phyloP scores from a whole-genome alignment of 176 grass and related monocot species.

The Stipa capillata region DNA sequence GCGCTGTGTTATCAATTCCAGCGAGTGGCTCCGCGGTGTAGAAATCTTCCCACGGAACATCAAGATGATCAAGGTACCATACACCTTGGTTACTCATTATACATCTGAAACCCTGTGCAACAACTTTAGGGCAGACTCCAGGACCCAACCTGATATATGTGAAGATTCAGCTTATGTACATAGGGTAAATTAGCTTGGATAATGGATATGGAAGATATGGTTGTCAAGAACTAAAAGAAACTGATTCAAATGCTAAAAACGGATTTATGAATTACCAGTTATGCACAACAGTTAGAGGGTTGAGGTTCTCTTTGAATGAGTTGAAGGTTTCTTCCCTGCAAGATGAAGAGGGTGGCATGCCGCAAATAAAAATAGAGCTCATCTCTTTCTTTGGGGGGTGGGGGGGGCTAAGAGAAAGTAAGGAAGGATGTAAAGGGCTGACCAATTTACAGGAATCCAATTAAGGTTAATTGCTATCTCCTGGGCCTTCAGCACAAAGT shows the following conservation, averaged over 20 bases:
- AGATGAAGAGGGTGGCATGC: background rate
- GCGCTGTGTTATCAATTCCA: slow-evolving; percentile 47
- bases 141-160: slow-evolving; percentile 59
- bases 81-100: slow-evolving; percentile 97
- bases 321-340: slow-evolving; percentile 99
- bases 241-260: background rate
- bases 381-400: background rate
- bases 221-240: background rate
- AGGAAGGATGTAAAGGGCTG: background rate
- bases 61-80: slow-evolving; percentile 95
- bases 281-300: slow-evolving; percentile 82
- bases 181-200: background rate
- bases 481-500: slow-evolving; percentile 89
- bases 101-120: slow-evolving; percentile 84
- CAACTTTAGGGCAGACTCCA: slow-evolving; percentile 86
- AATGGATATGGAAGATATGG: background rate
- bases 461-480: slow-evolving; percentile 69
- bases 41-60: slow-evolving; percentile 87
- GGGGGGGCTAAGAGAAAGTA: no score
- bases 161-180: background rate
- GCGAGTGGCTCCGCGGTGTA: slow-evolving; percentile 69
- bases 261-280: slow-evolving; percentile 58
- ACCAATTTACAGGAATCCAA: slow-evolving; percentile 95
- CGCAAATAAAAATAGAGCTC: background rate
- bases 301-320: slow-evolving; percentile 71